Percentiles rank a stretch among this genome's conserved stretches.
Conservation (phyloP, 805 yeast species). For the Candida ipomoeae region DNA sequence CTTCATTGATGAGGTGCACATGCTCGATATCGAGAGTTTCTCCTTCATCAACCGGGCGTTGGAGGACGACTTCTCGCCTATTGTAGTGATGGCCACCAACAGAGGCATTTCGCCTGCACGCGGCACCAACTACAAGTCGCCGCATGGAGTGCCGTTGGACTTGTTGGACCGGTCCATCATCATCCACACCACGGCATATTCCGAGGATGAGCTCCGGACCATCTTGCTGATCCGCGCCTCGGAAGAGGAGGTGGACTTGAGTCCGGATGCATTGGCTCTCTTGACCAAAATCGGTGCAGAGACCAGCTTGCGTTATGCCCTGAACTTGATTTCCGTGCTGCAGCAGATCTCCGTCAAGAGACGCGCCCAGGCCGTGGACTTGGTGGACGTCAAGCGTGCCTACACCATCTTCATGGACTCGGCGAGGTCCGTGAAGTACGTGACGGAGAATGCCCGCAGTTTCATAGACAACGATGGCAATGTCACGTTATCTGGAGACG, state of each 20-base stretch:
- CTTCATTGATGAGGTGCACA: slow-evolving; percentile 96
- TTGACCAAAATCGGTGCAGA: slow-evolving; percentile 87
- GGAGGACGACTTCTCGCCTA: slow-evolving; percentile 95
- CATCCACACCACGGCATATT: slow-evolving; percentile 78
- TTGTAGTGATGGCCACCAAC: slow-evolving; percentile 95
- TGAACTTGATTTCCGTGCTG: slow-evolving; percentile 86
- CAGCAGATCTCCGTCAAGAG: slow-evolving; percentile 82
- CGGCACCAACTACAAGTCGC: slow-evolving; percentile 90
- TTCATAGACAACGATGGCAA: slow-evolving; percentile 78
- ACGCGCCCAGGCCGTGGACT: slow-evolving; percentile 64
- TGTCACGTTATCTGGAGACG: slow-evolving; percentile 45
- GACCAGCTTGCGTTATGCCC: slow-evolving; percentile 87
- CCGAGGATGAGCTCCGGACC: slow-evolving; percentile 77
- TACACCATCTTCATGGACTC: slow-evolving; percentile 85
- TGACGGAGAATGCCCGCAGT: slow-evolving; percentile 63
- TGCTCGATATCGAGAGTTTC: slow-evolving; percentile 96
- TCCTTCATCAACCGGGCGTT: slow-evolving; percentile 93
- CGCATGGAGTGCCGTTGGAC: slow-evolving; percentile 97
- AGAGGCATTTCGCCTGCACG: slow-evolving; percentile 91
- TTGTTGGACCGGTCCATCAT: slow-evolving; percentile 90
- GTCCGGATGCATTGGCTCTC: slow-evolving; percentile 77
- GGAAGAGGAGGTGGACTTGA: slow-evolving; percentile 87
- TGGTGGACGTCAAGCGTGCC: slow-evolving; percentile 81
- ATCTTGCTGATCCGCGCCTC: slow-evolving; percentile 86
- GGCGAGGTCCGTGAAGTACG: slow-evolving; percentile 80